A percentile compares a stretch with the other conserved stretches of the same genome.
phyloP scores from a whole-genome alignment of 768 basidiomycete species.

The Boletales sp. region DNA sequence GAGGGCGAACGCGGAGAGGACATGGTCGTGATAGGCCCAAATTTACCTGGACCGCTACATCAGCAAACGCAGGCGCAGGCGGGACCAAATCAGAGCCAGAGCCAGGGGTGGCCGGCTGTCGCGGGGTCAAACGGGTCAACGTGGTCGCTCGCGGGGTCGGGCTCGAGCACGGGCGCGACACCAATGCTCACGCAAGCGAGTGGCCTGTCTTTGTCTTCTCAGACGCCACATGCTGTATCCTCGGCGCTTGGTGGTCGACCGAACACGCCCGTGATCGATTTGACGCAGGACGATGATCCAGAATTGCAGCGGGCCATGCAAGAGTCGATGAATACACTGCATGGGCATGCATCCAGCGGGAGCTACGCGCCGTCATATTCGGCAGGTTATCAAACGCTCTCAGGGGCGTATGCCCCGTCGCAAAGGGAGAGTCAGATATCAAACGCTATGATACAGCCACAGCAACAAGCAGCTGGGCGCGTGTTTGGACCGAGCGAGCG shows the following conservation, averaged over 20 bases:
- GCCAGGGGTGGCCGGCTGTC: slow-evolving; percentile 6
- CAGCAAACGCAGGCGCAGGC: background rate
- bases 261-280: slow-evolving; percentile 47
- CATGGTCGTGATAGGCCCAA: background rate
- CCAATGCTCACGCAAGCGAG: background rate
- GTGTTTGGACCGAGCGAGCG: slow-evolving; percentile 59
- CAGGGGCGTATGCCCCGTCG: slow-evolving; percentile 25
- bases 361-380: slow-evolving; percentile 11
- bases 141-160: slow-evolving; percentile 1
- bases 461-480: slow-evolving; percentile 30
- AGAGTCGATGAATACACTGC: slow-evolving; percentile 46
- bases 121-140: background rate
- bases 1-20: slow-evolving; percentile 48
- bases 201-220: background rate
- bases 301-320: slow-evolving; percentile 50
- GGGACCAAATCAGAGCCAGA: slow-evolving; percentile 4
- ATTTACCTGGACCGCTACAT: background rate
- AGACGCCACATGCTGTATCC: background rate
- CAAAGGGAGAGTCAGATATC: slow-evolving; percentile 42
- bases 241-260: slow-evolving; percentile 16
- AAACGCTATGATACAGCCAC: slow-evolving; percentile 37
- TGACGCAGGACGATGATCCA: slow-evolving; percentile 55
- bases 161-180: background rate
- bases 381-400: slow-evolving; percentile 9
- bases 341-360: background rate